Evolutionary conservation across 1,284 basidiomycete genomes (phyloP).

Genomic region (Athelia sp.): DNA sequence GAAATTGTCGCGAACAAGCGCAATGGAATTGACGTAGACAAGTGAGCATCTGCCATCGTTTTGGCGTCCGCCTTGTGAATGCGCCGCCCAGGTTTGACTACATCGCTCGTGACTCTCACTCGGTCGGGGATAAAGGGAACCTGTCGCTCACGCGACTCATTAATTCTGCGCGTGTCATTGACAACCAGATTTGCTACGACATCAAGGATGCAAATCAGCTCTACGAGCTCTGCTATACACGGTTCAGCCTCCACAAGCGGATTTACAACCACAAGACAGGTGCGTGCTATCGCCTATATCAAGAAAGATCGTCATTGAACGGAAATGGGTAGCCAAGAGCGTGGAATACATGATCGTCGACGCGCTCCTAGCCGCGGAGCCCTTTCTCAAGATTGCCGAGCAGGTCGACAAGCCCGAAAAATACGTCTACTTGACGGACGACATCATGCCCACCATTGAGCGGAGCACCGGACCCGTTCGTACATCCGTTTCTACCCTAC

Average conservation of each 20-base stretch:
- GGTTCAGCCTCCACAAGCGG: constrained; percentile 72
- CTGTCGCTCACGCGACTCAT: constrained; percentile 59
- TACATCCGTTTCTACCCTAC: neutral
- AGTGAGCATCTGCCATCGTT: constrained; percentile 37
- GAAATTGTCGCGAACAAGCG: constrained; percentile 76
- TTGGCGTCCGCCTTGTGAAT: neutral
- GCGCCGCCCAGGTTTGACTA: constrained; percentile 62
- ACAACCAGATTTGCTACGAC: constrained; percentile 70
- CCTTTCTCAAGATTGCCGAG: constrained; percentile 51
- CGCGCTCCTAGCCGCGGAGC: constrained; percentile 61
- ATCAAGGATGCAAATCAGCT: constrained; percentile 75
- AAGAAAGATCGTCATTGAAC: neutral
- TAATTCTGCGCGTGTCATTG: constrained; percentile 65
- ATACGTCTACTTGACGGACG: constrained; percentile 63
- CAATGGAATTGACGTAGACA: constrained; percentile 81
- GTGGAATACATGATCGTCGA: constrained; percentile 81
- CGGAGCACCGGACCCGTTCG: constrained; percentile 42
- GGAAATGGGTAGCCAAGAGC: constrained; percentile 46
- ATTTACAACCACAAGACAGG: constrained; percentile 78
- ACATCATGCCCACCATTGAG: constrained; percentile 57
- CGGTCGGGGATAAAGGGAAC: constrained; percentile 59
- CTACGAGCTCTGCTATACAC: constrained; percentile 64
- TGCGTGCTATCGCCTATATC: constrained; percentile 15
- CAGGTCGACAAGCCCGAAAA: constrained; percentile 51
- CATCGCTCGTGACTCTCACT: constrained; percentile 65